A percentile compares a stretch with the other conserved stretches of the same genome.
phyloP scores from a whole-genome alignment of 75 land plant genomes.

The Sequoiadendron giganteum region DNA sequence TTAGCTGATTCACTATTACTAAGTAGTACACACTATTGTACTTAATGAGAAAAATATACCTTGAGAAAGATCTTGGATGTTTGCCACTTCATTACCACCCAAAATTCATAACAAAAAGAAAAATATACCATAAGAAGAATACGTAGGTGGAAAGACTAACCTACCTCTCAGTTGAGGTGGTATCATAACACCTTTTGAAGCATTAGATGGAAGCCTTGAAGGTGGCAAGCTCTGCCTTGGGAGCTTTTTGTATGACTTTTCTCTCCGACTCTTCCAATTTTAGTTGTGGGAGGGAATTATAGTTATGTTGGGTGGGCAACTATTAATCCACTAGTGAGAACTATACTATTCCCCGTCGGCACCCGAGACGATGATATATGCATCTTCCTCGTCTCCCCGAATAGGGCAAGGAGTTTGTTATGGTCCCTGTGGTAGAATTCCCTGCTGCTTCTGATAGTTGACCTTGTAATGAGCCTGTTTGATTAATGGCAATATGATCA shows the following conservation, averaged over 20 bases:
- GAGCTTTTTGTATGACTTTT: conserved; percentile 43
- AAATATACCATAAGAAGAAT: not conserved
- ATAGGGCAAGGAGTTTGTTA: not conserved
- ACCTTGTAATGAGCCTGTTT: not conserved
- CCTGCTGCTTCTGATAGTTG: conserved; percentile 8
- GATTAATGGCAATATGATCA: conserved; percentile 1
- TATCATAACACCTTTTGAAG: conserved; percentile 38
- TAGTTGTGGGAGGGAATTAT: no score
- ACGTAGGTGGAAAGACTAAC: conserved; percentile 21
- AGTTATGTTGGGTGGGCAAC: no score
- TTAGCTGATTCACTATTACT: no score
- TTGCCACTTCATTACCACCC: not conserved
- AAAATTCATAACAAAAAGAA: not conserved
- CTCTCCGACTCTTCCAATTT: conserved; percentile 35
- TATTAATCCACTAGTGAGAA: no score
- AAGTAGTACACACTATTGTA: no score
- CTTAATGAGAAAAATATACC: not conserved
- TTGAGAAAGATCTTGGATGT: not conserved
- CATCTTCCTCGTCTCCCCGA: no score
- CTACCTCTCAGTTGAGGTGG: conserved; percentile 77
- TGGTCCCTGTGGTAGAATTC: conserved; percentile 5
- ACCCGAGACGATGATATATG: no score
- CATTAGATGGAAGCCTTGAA: conserved; percentile 35
- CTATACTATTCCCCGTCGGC: not conserved
- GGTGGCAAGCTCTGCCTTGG: conserved; percentile 48